A percentile compares a stretch with the other conserved stretches of the same genome.
These are phyloP conservation scores for Nelumbo lutea DNA, from an alignment of 164 flowering plant species.

Conservation along the genomic window DNA sequence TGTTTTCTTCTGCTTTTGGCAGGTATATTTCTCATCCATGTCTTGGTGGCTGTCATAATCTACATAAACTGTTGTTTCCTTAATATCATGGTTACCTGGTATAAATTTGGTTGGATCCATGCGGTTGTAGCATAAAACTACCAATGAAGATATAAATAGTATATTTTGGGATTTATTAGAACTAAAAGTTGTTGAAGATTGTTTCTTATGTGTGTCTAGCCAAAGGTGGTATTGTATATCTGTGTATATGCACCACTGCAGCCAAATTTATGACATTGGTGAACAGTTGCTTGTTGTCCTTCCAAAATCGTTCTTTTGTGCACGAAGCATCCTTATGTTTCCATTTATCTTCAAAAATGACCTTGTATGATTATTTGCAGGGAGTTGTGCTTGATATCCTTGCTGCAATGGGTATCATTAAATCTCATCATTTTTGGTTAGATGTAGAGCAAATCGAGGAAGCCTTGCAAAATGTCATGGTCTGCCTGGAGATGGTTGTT, in stretches of 20 bases:
- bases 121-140: no score
- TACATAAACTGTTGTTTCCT: not conserved
- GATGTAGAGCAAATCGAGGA: conserved; percentile 84
- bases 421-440: conserved; percentile 80
- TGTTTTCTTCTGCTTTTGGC: conserved; percentile 99
- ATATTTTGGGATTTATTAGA: no score
- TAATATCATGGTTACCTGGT: not conserved
- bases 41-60: no score
- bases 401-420: conserved; percentile 54
- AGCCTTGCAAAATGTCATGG: conserved; percentile 75
- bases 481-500: conserved; percentile 83
- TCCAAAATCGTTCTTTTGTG: not conserved
- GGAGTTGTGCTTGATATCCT: conserved; percentile 68
- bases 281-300: not conserved
- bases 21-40: conserved; percentile 58
- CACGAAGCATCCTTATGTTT: not conserved
- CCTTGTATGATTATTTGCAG: conserved; percentile 34
- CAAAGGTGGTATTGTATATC: no score
- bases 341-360: not conserved
- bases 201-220: no score
- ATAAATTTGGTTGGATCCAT: not conserved
- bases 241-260: no score
- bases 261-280: no score
- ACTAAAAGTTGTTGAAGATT: no score
- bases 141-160: no score